phyloP scores from a whole-genome alignment of 192 early-diverging fungal species.

The Dimargaris xerosporica region DNA sequence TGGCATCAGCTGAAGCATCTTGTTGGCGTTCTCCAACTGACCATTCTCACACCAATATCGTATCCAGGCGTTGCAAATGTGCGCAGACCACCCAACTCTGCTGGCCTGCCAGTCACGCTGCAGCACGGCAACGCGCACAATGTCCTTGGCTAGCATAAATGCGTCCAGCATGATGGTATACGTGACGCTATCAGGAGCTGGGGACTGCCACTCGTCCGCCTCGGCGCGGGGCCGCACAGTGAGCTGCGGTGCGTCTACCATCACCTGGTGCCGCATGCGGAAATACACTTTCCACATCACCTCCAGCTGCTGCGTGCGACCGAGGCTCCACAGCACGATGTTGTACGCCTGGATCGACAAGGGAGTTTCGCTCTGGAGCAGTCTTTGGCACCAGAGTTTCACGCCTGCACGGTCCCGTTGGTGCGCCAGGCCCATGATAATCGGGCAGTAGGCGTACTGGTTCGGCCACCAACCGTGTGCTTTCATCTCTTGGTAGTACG shows the following conservation, averaged over 20 bases:
- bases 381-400: background rate
- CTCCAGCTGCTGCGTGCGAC: background rate
- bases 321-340: slow-evolving; percentile 5
- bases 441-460: background rate
- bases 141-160: slow-evolving; percentile 2
- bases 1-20: slow-evolving; percentile 12
- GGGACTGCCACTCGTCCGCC: background rate
- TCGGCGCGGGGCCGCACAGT: background rate
- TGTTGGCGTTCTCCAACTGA: background rate
- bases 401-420: background rate
- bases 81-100: slow-evolving; percentile 2
- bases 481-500: background rate
- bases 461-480: background rate
- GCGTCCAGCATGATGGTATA: background rate
- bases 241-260: too few relatives aligned
- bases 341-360: background rate
- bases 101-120: slow-evolving; percentile 10
- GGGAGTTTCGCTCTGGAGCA: background rate
- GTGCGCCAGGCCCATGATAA: background rate
- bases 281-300: slow-evolving; percentile 2
- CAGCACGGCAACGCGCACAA: background rate
- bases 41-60: background rate
- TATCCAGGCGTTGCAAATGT: slow-evolving; percentile 8
- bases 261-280: slow-evolving; percentile 3
- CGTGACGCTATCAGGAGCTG: background rate